Percentiles rank a stretch among this genome's conserved stretches.
phyloP scores from a whole-genome alignment of 225 moss, liverwort and hornwort species.

The Marchantia paleacea region DNA sequence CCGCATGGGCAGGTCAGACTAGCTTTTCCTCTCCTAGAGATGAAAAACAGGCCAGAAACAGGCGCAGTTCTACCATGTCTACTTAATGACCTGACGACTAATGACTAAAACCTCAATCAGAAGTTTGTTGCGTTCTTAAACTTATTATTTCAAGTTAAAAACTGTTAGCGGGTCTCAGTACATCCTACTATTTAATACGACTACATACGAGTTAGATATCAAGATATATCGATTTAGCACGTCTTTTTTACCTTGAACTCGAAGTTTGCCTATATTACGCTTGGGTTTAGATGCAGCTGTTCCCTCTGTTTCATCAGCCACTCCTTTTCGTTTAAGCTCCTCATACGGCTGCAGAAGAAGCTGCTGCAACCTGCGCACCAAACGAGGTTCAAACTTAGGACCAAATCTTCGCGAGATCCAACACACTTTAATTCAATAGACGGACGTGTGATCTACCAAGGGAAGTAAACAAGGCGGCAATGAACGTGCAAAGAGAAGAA shows the following conservation, averaged over 20 bases:
- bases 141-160: not conserved
- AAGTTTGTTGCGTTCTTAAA: not conserved
- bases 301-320: slow-evolving; percentile 60
- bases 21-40: slow-evolving; percentile 23
- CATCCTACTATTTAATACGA: not conserved
- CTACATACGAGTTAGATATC: not conserved
- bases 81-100: not conserved
- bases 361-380: slow-evolving; percentile 67
- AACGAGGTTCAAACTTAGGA: not conserved
- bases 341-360: slow-evolving; percentile 82
- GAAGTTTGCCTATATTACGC: slow-evolving; percentile 76
- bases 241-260: slow-evolving; percentile 67
- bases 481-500: no score
- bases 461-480: no score
- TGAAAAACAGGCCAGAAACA: slow-evolving; percentile 21
- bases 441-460: not conserved
- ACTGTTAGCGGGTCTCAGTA: not conserved
- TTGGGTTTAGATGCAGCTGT: slow-evolving; percentile 63
- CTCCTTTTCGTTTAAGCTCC: slow-evolving; percentile 56
- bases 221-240: not conserved
- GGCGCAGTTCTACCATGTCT: slow-evolving; percentile 4
- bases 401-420: not conserved
- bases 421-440: not conserved
- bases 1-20: slow-evolving; percentile 55
- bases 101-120: not conserved